Percentiles rank a stretch among this genome's conserved stretches.
These are phyloP conservation scores for Thymus mandschuricus DNA, from an alignment of 257 asterid species.

Conservation along the genomic window DNA sequence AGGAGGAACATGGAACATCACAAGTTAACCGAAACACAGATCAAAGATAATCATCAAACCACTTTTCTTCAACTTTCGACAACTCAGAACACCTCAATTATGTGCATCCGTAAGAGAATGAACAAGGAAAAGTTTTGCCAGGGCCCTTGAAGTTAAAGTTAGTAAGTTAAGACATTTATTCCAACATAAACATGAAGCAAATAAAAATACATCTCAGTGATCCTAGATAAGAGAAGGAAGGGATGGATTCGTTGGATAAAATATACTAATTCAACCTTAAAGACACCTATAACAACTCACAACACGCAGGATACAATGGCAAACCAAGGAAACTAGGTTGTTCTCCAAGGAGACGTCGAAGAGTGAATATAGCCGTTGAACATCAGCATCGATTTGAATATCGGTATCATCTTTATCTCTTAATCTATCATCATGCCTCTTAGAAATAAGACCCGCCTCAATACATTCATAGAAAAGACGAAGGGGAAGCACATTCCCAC, in stretches of 20 bases:
- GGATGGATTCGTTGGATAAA: background rate
- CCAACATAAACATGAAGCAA: background rate
- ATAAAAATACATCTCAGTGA: background rate
- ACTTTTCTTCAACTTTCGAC: background rate
- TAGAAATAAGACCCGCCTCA: conserved; percentile 87
- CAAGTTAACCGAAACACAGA: conserved; percentile 9
- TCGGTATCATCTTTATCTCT: conserved; percentile 56
- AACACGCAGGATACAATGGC: conserved; percentile 80
- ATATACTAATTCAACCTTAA: background rate
- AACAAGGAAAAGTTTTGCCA: background rate
- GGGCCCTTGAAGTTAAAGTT: conserved; percentile 1
- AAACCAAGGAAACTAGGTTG: conserved; percentile 78
- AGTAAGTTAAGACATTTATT: background rate
- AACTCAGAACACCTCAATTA: conserved; percentile 22
- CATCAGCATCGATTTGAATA: conserved; percentile 65
- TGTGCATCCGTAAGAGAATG: background rate
- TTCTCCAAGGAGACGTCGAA: conserved; percentile 93
- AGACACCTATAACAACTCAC: background rate
- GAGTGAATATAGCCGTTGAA: conserved; percentile 74
- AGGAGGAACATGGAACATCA: conserved; percentile 44
- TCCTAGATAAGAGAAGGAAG: background rate
- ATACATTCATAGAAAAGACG: conserved; percentile 89
- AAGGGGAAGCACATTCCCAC: conserved; percentile 57
- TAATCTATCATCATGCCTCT: conserved; percentile 77
- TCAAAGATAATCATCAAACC: conserved; percentile 12